A percentile compares a stretch with the other conserved stretches of the same genome.
These are phyloP conservation scores for Amphicarpaea edgeworthii DNA, from an alignment of 306 rosid species.

Conservation along the genomic window DNA sequence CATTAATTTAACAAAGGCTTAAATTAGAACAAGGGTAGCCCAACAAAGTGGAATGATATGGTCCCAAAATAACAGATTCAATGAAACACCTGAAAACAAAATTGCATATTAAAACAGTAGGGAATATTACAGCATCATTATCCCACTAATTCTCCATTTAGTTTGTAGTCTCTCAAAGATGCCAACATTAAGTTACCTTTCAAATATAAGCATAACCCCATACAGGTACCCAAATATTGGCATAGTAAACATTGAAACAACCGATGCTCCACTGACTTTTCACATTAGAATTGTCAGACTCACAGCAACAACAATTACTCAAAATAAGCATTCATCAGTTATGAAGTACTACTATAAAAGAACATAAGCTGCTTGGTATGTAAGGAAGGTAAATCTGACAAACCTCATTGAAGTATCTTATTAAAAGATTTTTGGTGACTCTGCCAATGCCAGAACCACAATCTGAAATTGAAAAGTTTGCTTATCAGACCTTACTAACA, in stretches of 20 bases:
- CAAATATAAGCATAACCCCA: conserved; percentile 31
- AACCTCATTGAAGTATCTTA: conserved; percentile 91
- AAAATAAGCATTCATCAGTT: conserved; percentile 3
- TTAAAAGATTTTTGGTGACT: conserved; percentile 84
- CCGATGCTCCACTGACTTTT: neutral
- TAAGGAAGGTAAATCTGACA: conserved; percentile 43
- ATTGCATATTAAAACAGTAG: neutral
- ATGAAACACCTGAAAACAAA: neutral
- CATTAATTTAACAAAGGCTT: neutral
- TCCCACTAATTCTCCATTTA: neutral
- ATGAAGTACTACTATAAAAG: neutral
- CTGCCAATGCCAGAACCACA: conserved; percentile 99
- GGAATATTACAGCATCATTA: neutral
- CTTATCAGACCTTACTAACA: conserved; percentile 34
- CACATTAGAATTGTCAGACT: conserved; percentile 1
- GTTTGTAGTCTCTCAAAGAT: neutral
- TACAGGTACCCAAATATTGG: conserved; percentile 17
- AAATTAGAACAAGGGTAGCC: conserved; percentile 31
- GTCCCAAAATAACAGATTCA: conserved; percentile 26
- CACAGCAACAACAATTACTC: conserved; percentile 29
- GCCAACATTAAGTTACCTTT: neutral
- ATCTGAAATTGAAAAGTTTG: conserved; percentile 59
- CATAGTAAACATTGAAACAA: conserved; percentile 13
- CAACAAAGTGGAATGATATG: conserved; percentile 15
- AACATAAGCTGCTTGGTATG: neutral